These are phyloP conservation scores for Dillenia turbinata DNA, from an alignment of 164 flowering plant species.

Conservation along the genomic window DNA sequence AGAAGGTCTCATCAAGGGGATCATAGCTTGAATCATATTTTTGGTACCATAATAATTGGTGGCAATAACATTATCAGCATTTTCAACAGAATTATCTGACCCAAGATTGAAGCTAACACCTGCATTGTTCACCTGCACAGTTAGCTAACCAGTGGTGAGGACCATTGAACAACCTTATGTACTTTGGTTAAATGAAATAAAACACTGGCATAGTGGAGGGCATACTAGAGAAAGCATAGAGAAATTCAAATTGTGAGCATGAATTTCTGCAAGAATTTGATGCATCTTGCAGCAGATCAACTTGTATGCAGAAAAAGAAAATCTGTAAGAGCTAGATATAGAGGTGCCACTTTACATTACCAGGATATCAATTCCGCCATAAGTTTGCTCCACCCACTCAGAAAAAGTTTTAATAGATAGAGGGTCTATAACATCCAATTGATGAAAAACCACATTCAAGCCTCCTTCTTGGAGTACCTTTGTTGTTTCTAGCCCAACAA, in stretches of 20 bases:
- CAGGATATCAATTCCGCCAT: slow-evolving; percentile 74
- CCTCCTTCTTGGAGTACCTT: slow-evolving; percentile 66
- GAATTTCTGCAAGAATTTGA: neutral
- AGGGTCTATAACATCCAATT: slow-evolving; percentile 59
- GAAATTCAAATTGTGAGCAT: neutral
- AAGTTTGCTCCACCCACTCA: slow-evolving; percentile 52
- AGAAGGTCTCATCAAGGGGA: slow-evolving; percentile 64
- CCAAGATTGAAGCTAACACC: slow-evolving; percentile 83
- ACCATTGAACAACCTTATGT: neutral
- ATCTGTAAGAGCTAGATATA: neutral
- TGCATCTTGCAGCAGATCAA: too few relatives aligned
- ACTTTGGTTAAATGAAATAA: neutral
- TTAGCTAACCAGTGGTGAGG: neutral
- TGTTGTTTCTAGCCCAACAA: slow-evolving; percentile 57
- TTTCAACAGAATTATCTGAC: slow-evolving; percentile 76
- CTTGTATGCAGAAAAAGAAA: too few relatives aligned
- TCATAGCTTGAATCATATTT: slow-evolving; percentile 51
- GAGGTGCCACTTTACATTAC: slow-evolving; percentile 24
- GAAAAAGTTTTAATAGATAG: slow-evolving; percentile 46
- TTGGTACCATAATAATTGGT: slow-evolving; percentile 81
- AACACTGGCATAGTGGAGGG: neutral
- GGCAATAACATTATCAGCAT: slow-evolving; percentile 53
- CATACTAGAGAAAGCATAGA: neutral
- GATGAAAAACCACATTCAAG: slow-evolving; percentile 58
- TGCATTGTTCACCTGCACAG: slow-evolving; percentile 83